phyloP scores from a whole-genome alignment of 352 stramenopile genomes.

The Pythium scleroteichum region DNA sequence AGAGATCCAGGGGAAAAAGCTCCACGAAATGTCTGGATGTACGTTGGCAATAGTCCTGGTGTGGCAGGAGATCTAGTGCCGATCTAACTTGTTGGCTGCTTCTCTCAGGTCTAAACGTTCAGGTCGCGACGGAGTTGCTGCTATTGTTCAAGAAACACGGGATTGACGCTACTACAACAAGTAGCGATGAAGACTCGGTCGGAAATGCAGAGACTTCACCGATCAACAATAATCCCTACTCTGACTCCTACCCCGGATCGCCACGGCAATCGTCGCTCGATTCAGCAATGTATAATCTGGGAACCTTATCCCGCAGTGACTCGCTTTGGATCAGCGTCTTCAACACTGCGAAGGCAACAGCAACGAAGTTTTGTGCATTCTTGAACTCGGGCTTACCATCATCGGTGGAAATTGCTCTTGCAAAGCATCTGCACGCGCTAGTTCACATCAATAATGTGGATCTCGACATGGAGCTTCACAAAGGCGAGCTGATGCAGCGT shows the following conservation, averaged over 20 bases:
- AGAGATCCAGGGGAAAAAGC: constrained; percentile 46
- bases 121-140: constrained; percentile 72
- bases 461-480: constrained; percentile 68
- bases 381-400: constrained; percentile 71
- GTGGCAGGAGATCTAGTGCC: not conserved
- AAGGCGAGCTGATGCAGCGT: constrained; percentile 53
- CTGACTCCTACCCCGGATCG: constrained; percentile 61
- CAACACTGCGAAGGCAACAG: constrained; percentile 43
- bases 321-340: constrained; percentile 64
- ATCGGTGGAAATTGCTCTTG: constrained; percentile 78
- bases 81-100: not conserved
- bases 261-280: constrained; percentile 58
- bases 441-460: constrained; percentile 65
- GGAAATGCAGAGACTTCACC: constrained; percentile 11
- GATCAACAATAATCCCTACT: constrained; percentile 23
- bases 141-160: constrained; percentile 65
- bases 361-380: constrained; percentile 48
- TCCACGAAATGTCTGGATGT: constrained; percentile 57
- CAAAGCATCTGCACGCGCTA: constrained; percentile 82
- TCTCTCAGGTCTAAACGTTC: constrained; percentile 47
- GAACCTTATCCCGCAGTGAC: constrained; percentile 50
- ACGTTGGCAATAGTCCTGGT: constrained; percentile 19
- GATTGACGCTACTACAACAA: constrained; percentile 24
- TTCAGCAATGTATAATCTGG: constrained; percentile 84
- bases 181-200: constrained; percentile 1